Evolutionary conservation across 768 basidiomycete species (phyloP).

Genomic region (Mycena polygramma): DNA sequence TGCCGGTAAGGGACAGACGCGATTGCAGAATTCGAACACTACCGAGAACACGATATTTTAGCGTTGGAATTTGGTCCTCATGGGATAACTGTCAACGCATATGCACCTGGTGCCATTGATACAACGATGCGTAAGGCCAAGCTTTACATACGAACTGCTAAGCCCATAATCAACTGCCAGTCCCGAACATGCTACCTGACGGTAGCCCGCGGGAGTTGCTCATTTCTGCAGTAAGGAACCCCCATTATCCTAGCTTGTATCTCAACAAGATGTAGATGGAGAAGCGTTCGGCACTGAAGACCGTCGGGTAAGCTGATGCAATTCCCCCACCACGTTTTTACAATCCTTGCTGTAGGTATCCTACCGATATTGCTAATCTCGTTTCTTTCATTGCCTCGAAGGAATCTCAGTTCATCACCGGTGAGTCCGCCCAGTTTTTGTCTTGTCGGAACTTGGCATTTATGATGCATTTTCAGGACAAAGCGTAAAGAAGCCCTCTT

Average conservation of each 20-base stretch:
- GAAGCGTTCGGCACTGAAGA: background rate
- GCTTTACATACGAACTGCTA: too few species aligned
- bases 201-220: background rate
- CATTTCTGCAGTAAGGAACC: background rate
- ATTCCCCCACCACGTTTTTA: background rate
- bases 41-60: background rate
- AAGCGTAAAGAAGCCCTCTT: background rate
- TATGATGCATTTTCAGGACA: background rate
- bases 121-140: conserved; percentile 7
- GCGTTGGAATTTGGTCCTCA: conserved; percentile 32
- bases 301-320: background rate
- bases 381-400: conserved; percentile 24
- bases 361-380: conserved; percentile 14
- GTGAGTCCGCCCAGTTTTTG: background rate
- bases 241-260: background rate
- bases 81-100: conserved; percentile 45
- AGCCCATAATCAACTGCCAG: background rate
- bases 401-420: conserved; percentile 22
- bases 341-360: conserved; percentile 18
- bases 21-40: too few species aligned
- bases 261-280: background rate
- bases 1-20: conserved; percentile 11
- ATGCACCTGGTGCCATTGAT: conserved; percentile 42
- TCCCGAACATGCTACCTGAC: background rate
- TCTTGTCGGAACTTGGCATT: background rate